Evolutionary conservation across 495 filamentous ascomycete species (phyloP), one percentile per base, ranked within the genome.

Genomic region (Podospora conica): DNA sequence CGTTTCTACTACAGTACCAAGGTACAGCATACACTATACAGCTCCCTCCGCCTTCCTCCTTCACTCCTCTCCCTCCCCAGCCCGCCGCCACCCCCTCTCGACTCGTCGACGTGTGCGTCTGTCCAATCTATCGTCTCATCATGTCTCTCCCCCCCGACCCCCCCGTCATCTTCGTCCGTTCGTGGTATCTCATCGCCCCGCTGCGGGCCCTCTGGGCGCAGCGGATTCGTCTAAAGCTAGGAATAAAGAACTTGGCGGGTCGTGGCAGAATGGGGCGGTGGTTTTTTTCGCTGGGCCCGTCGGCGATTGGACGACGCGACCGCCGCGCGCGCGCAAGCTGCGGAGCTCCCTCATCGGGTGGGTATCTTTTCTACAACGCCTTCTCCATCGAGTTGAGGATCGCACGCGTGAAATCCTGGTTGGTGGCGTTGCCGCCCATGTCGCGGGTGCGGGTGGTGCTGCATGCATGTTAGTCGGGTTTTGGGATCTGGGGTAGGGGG

Each of bases 381-480:
- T 75, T 77, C 69, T 98, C 93, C 95, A 98, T 97, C 82, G 94
- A 90, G 78, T 89, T 84, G 71, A 98, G 82, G 70, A 98, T 89
- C 69, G 96, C 94, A 56, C 90, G 83, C 70, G 96, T 98, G 81
- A 98, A 98, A 74, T 97, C 88, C 76, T 98, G 90, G 68, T 92
- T 98, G 74, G 89, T 91, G 74, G 85, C 84, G 64, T 88, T 82
- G 74, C 95, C 95, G 70, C 93, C 92, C 95, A 98, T 97, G 75
- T 98, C 95, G 69, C 87, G 88, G 63, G 95, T 98, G 67, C 92
- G 87, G 74, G 86, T 82, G 79, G 91, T 86, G 68, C 93, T 95
- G 73, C 74, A 63, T 54, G 60, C 31, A 23, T 57, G 70, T 84
- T 69, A 82, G 76, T 48, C 70, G 23, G 20, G 25, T 65, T 24